Percentiles rank a stretch among this genome's conserved stretches.
phyloP scores from a whole-genome alignment of 2,329 filamentous ascomycete species.

The Cadophora luteo-olivacea region DNA sequence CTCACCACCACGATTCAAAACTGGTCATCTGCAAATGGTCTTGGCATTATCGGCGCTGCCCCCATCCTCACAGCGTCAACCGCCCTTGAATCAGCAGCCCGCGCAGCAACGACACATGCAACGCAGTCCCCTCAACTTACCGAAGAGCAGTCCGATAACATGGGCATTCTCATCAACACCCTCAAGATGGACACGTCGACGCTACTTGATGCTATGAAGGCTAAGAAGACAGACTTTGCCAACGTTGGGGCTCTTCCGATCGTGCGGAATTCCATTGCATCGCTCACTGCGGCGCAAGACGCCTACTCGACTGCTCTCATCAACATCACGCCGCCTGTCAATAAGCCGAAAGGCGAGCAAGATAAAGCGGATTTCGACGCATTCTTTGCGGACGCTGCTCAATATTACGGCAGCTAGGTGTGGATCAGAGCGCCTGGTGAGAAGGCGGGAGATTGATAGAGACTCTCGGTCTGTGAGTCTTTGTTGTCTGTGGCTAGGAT shows the following conservation, averaged over 20 bases:
- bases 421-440: neutral
- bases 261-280: constrained; percentile 4
- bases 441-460: neutral
- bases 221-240: constrained; percentile 18
- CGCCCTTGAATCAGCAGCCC: constrained; percentile 1
- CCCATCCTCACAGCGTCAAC: constrained; percentile 19
- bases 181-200: constrained; percentile 6
- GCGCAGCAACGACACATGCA: constrained; percentile 7
- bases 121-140: constrained; percentile 13
- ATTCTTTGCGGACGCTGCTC: constrained; percentile 13
- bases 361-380: constrained; percentile 16
- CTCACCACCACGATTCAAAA: constrained; percentile 6
- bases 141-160: constrained; percentile 2
- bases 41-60: constrained; percentile 11
- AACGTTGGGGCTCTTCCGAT: constrained; percentile 17
- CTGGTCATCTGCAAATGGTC: constrained; percentile 13
- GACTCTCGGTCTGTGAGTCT: neutral
- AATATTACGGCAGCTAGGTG: neutral
- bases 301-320: constrained; percentile 13
- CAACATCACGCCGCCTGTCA: constrained; percentile 12
- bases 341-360: constrained; percentile 1
- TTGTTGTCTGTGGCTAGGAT: neutral
- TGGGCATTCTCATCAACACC: constrained; percentile 7
- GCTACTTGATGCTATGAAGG: constrained; percentile 17
- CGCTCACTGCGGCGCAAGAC: constrained; percentile 1